These are phyloP conservation scores for Penicillium crustosum DNA, from an alignment of 2,329 filamentous ascomycete species.

Conservation along the genomic window DNA sequence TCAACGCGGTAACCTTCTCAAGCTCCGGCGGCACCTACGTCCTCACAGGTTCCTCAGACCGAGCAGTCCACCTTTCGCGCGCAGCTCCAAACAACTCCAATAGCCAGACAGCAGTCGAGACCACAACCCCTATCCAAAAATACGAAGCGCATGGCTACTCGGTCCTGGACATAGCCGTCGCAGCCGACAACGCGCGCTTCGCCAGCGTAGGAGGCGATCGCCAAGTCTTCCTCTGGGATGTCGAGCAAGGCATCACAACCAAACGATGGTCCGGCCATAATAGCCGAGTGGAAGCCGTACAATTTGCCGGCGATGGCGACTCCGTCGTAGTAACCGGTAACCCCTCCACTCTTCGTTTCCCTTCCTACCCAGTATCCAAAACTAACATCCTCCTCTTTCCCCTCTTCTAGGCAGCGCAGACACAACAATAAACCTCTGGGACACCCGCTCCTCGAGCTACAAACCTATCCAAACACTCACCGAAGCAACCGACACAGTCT, in stretches of 20 bases:
- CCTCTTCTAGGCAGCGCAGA: conserved; percentile 42
- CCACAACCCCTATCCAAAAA: conserved; percentile 69
- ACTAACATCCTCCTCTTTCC: not conserved
- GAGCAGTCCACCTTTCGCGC: conserved; percentile 83
- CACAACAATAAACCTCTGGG: conserved; percentile 46
- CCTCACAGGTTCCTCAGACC: conserved; percentile 82
- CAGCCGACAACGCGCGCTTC: conserved; percentile 76
- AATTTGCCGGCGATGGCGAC: conserved; percentile 75
- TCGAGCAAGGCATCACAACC: conserved; percentile 73
- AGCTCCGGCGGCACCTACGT: conserved; percentile 72
- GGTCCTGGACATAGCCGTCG: conserved; percentile 76
- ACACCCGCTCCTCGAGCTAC: conserved; percentile 40
- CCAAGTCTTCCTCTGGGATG: conserved; percentile 91
- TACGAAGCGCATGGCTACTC: conserved; percentile 91
- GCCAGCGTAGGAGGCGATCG: conserved; percentile 88
- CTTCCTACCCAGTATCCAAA: not conserved
- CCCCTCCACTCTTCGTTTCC: not conserved
- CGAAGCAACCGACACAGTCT: conserved; percentile 45
- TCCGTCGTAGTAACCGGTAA: conserved; percentile 65
- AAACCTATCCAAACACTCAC: conserved; percentile 46
- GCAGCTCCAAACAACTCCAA: conserved; percentile 43
- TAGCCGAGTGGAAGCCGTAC: conserved; percentile 73
- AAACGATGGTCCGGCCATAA: conserved; percentile 72
- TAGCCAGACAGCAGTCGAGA: conserved; percentile 33
- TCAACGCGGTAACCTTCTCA: conserved; percentile 72